phyloP scores from a whole-genome alignment of 306 rosid genomes.

The Fagus crenata region DNA sequence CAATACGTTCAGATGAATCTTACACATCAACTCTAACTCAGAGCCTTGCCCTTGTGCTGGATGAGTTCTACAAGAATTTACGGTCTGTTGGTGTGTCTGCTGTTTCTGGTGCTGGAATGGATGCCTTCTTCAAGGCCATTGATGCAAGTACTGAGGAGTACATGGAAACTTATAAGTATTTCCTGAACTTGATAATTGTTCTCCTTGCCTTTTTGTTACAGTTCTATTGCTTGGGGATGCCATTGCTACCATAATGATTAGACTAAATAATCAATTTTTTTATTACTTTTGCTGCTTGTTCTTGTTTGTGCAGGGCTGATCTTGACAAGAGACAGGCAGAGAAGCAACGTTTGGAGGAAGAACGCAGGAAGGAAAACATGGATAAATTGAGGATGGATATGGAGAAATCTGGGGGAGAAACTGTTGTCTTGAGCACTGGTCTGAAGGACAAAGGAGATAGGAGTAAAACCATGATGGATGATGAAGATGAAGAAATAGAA shows the following conservation, averaged over 20 bases:
- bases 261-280: conserved; percentile 9
- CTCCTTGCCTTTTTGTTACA: background rate
- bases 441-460: conserved; percentile 49
- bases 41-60: conserved; percentile 71
- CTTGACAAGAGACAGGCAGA: conserved; percentile 78
- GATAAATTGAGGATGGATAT: conserved; percentile 70
- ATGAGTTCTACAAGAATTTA: conserved; percentile 82
- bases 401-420: conserved; percentile 62
- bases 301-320: conserved; percentile 55
- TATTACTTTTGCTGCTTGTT: conserved; percentile 1
- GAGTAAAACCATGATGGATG: conserved; percentile 46
- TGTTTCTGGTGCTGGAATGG: conserved; percentile 75
- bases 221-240: conserved; percentile 4
- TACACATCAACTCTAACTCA: conserved; percentile 61
- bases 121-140: conserved; percentile 63
- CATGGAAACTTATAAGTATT: conserved; percentile 73
- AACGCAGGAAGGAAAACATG: conserved; percentile 67
- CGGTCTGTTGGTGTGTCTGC: conserved; percentile 83
- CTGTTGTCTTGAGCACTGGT: conserved; percentile 75
- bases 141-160: conserved; percentile 74
- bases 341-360: conserved; percentile 78
- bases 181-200: conserved; percentile 16
- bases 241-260: background rate
- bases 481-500: conserved; percentile 42
- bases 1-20: conserved; percentile 55